A percentile compares a stretch with the other conserved stretches of the same genome.
Evolutionary conservation across 2,329 filamentous ascomycete species (phyloP).

Genomic region (Sporothrix mexicana): DNA sequence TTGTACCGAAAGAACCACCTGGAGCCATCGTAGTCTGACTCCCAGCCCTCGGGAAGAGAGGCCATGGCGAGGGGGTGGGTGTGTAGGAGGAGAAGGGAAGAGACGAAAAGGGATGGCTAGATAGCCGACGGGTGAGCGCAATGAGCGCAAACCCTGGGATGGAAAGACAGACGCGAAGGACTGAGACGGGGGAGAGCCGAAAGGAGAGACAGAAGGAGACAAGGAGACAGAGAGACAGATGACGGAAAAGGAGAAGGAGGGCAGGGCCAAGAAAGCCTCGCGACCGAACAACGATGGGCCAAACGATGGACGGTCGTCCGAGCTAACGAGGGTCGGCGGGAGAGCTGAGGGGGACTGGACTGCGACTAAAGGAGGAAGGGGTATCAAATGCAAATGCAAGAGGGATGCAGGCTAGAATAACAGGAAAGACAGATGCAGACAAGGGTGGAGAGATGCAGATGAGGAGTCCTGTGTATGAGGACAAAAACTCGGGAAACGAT

Average conservation of each 20-base stretch:
- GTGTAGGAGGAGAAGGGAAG: background rate
- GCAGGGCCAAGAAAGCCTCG: constrained; percentile 13
- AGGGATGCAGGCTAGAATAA: background rate
- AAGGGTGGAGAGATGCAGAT: background rate
- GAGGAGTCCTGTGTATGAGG: background rate
- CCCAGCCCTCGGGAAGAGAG: constrained; percentile 60
- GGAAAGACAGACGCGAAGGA: background rate
- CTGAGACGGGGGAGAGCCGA: too few relatives aligned
- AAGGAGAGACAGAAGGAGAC: too few relatives aligned
- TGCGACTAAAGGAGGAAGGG: background rate
- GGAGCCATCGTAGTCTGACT: constrained; percentile 61
- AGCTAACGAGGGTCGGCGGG: constrained; percentile 3
- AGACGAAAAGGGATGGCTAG: background rate
- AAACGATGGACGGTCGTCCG: background rate
- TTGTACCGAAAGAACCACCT: constrained; percentile 65
- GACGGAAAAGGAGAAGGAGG: background rate
- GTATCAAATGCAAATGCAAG: background rate
- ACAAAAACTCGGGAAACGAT: background rate
- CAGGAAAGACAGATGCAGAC: background rate
- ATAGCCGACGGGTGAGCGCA: constrained; percentile 15
- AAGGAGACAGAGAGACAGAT: too few relatives aligned
- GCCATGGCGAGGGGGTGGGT: constrained; percentile 43
- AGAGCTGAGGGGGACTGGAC: background rate
- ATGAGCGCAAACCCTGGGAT: constrained; percentile 20
- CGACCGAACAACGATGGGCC: background rate